Evolutionary conservation across 164 flowering plant genomes (phyloP), one percentile per base, ranked within the genome.

Genomic region (Cinnamomum chago): DNA sequence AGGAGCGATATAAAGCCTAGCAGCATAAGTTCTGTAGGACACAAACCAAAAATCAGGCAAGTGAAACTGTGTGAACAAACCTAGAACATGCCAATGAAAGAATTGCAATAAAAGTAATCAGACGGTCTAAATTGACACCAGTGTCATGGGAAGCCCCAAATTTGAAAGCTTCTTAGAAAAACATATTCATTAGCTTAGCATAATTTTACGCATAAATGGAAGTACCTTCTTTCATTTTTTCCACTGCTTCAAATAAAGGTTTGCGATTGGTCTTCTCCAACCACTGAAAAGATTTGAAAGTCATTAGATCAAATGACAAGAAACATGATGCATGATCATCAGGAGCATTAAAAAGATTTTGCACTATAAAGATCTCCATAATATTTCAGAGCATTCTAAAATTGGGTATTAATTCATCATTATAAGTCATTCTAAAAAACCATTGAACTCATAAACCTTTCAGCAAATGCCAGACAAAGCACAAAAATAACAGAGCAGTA

Each of bases 211-310:
- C 18, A 51, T 71, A 15, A 35, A 30, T 11, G 12, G 22, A 33
- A 25, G 58, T 85, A 92, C 99, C 99, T 90, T 95, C 99, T 87
- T 95, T 95, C 99, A 95, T 95, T 83, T 93, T 95, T 88, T 95
- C 99, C 79, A 95, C 76, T 47, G 99, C 97, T 73, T 87, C 90
- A 79, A 88, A 88, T 76, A 95, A 81, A 64, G 99, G 99, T 66
- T 90, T 95, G 72, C 99, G 82, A 72, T 89, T 79, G 58, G 98
- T 93, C 87, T 88, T 90, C 75, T 84, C 82, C 88, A 95, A 69
- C 99, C 99, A 95, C 99, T 95, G 86, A 67, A 79, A 70, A 51
- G 50, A 77, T 25, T 40, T 24, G 50, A 77, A 62, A 20, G 80
- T 22, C 5, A 62, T 55, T 73, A 73, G 15, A 58, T 62, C 23